Base-by-base conservation (phyloP, 352 stramenopile genomes). In the Thraustotheca clavata region DNA sequence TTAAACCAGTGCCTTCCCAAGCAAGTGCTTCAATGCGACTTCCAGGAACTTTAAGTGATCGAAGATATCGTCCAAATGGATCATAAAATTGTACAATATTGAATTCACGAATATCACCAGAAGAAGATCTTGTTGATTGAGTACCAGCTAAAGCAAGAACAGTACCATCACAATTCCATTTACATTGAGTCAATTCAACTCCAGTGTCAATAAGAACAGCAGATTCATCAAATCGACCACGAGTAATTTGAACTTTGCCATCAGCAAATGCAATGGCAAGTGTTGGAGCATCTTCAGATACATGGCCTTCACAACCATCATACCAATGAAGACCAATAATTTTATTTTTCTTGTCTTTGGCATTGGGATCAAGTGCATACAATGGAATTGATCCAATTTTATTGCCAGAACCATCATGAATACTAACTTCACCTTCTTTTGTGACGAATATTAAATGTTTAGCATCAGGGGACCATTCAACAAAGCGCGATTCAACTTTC, bases 61-160 rank as follows among this genome's bases (percentile, higher is more conserved):
- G 87, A 49, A 98, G 38, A 52, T 93, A 79, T 9, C 76, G 76
- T 1, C 90, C 91, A 62, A 89, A 95, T 1, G 87, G 86, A 32
- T 89, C 79, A 75, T 97, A 98, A 67, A 98, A 97, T 72, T 97
- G 87, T 41, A 98, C 88, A 27, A 91, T 69, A 36, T 89, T 92
- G 49, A 82, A 85, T 59, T 95, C 80, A 39, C 86, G 80, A 0
- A 67, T 40, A 1, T 79, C 69, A 22, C 76, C 73, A 3, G 36
- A n/a, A 63, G 52, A 4, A 34, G 57, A 12, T 69, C 70, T 26
- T 57, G 80, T 73, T 16, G 75, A 69, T 43, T 88, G 74, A 18
- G 78, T 87, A 1, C 84, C 87, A 14, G 83, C 89, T 2, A 98
- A 62, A 1, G 89, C 92, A 8, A 98, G 74, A 32, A 96, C 81